phyloP scores from a whole-genome alignment of 179 eudicot species.

The Silene noctiflora region DNA sequence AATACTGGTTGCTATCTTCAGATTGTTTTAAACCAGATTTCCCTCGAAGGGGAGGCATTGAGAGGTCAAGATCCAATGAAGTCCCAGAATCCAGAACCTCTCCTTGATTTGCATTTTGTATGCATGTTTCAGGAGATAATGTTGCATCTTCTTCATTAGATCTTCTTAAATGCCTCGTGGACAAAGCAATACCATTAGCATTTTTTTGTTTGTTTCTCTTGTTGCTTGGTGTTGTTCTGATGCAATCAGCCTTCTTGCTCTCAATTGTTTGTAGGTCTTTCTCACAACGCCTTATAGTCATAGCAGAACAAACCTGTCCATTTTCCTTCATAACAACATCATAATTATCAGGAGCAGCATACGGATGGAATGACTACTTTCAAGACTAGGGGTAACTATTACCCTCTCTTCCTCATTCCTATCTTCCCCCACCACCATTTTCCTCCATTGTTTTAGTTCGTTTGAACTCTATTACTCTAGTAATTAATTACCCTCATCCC shows the following conservation, averaged over 20 bases:
- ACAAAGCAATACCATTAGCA: constrained; percentile 5
- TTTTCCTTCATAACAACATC: constrained; percentile 20
- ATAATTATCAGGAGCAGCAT: constrained; percentile 17
- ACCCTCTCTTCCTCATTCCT: no score
- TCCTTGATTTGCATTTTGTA: constrained; percentile 13
- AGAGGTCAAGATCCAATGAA: constrained; percentile 8
- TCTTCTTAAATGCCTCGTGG: constrained; percentile 25
- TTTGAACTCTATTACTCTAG: no score
- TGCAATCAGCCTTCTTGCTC: constrained; percentile 21
- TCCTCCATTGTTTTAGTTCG: no score
- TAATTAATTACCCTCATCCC: no score
- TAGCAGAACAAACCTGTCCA: constrained; percentile 7
- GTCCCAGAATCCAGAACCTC: constrained; percentile 21
- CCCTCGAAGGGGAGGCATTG: background rate
- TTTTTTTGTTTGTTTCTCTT: constrained; percentile 22
- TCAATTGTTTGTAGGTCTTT: constrained; percentile 21
- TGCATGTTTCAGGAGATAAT: constrained; percentile 24
- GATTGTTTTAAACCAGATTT: constrained; percentile 17
- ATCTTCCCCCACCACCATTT: no score
- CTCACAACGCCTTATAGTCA: constrained; percentile 22
- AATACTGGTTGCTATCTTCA: constrained; percentile 27
- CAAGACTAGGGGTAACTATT: constrained; percentile 1
- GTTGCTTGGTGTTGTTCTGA: constrained; percentile 18
- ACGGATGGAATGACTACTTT: constrained; percentile 18
- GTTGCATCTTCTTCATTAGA: constrained; percentile 32